Evolutionary conservation across 495 filamentous ascomycete genomes (phyloP).

Genomic region (Cercophora sp.): DNA sequence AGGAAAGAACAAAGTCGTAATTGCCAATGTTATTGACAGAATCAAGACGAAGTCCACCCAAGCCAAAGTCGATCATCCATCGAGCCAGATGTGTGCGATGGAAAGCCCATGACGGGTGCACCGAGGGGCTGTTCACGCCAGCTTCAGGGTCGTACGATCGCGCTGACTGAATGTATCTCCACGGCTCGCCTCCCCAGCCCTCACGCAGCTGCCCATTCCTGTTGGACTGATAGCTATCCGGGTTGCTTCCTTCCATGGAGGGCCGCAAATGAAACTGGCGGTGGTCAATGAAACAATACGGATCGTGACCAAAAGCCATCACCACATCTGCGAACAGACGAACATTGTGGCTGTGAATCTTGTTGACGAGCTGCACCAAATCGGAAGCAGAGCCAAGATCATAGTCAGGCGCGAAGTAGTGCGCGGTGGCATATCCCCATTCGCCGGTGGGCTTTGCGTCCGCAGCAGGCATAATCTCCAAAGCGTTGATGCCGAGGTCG

Average conservation of each 20-base stretch:
- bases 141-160: constrained; percentile 23
- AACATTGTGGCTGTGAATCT: constrained; percentile 17
- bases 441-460: constrained; percentile 25
- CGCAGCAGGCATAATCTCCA: constrained; percentile 29
- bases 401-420: constrained; percentile 29
- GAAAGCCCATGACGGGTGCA: constrained; percentile 28
- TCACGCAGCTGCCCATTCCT: constrained; percentile 12
- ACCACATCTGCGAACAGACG: constrained; percentile 32
- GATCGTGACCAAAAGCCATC: constrained; percentile 30
- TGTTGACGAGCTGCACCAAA: constrained; percentile 20
- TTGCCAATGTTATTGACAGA: constrained; percentile 32
- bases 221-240: constrained; percentile 28
- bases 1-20: constrained; percentile 29
- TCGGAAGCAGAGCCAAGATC: constrained; percentile 25
- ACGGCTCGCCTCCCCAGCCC: constrained; percentile 24
- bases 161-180: constrained; percentile 22
- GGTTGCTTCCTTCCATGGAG: constrained; percentile 14
- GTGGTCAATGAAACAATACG: constrained; percentile 27
- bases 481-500: constrained; percentile 29
- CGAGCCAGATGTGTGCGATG: constrained; percentile 25
- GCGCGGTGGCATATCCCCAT: constrained; percentile 31
- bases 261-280: constrained; percentile 24
- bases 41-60: constrained; percentile 31
- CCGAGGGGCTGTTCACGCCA: constrained; percentile 3
- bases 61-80: constrained; percentile 31